Base-by-base conservation (phyloP, 768 basidiomycete genomes). In the Suillus luteus region DNA sequence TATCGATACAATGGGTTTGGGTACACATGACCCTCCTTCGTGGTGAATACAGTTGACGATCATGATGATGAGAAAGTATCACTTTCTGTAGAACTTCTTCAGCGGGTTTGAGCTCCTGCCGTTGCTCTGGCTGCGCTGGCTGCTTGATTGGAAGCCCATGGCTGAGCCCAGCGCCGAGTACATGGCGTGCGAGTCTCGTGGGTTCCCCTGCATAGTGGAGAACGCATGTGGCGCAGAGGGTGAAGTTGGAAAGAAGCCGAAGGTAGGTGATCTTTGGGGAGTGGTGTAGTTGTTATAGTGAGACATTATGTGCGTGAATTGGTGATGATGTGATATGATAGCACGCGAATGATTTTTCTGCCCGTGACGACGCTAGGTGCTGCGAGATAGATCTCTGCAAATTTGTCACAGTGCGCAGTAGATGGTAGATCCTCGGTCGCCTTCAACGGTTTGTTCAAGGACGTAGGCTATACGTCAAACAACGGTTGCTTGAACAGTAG, bases 181-280 rank as follows among this genome's bases (percentile, higher is more conserved):
- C 83, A 86, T 85, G 66, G 76, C 74, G 68, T 89, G 85, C 4
- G 78, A 71, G 67, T 87, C 85, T 60, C 87, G 85, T 44, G 87
- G 87, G 68, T 85, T 81, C 73, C 84, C 84, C 71, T 86, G 83
- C 61, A 88, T 79, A 51, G 79, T 69, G 12, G 78, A 72, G 72
- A 89, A 87, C 14, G 86, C 83, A 62, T 86, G 85, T 60, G 87
- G 86, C 14, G 82, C 81, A 27, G 85, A 79, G 6, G 82, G 77
- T 11, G 71, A 82, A 17, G 79, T 73, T 40, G 87, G 87, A 78
- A 89, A 88, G 77, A 87, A 81, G 63, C 84, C 85, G 68, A 76
- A 85, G 5, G 81, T 81, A 63, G 86, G 86, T 2, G 87, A 86
- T 37, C 83, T 70, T 62, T 86, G 82, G 35, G 77, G 66, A 22